Evolutionary conservation across 352 stramenopile genomes (phyloP).

Genomic region (Phytophthora pini): DNA sequence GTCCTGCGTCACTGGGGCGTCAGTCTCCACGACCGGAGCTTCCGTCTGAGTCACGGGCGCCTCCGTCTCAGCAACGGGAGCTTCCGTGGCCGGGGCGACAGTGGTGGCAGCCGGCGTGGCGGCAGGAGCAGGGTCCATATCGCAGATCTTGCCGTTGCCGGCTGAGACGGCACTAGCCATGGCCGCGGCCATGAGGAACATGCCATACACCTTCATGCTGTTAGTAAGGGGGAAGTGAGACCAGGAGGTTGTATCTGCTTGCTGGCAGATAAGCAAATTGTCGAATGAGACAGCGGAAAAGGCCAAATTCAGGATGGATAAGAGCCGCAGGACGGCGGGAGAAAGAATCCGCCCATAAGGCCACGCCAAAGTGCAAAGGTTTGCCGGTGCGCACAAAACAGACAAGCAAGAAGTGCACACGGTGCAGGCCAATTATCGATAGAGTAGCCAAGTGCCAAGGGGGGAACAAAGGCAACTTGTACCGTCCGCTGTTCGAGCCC

Average conservation of each 20-base stretch:
- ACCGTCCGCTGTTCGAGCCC: slow-evolving; percentile 8
- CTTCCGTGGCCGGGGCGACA: slow-evolving; percentile 2
- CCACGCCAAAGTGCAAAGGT: slow-evolving; percentile 2
- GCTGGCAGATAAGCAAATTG: slow-evolving; percentile 28
- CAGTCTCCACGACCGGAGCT: not conserved
- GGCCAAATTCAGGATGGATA: slow-evolving; percentile 15
- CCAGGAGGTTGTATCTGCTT: slow-evolving; percentile 30
- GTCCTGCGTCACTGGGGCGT: slow-evolving; percentile 16
- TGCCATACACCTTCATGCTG: slow-evolving; percentile 43
- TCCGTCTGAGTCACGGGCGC: slow-evolving; percentile 1
- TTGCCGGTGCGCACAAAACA: slow-evolving; percentile 9
- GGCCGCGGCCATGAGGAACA: slow-evolving; percentile 37
- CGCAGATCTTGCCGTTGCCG: slow-evolving; percentile 32
- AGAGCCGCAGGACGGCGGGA: slow-evolving; percentile 21
- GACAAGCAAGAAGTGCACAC: slow-evolving; percentile 25
- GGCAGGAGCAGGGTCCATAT: slow-evolving; percentile 35
- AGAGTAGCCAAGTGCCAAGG: slow-evolving; percentile 14
- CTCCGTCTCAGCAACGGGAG: slow-evolving; percentile 4
- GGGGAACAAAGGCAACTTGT: slow-evolving; percentile 26
- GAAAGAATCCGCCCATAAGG: slow-evolving; percentile 22
- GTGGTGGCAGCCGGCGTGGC: slow-evolving; percentile 1
- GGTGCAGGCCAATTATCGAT: slow-evolving; percentile 8
- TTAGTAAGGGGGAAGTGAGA: not conserved
- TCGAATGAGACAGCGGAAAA: slow-evolving; percentile 27
- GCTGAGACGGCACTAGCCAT: slow-evolving; percentile 34